Evolutionary conservation across 2,329 filamentous ascomycete species (phyloP).

Genomic region (Pseudofabraea citricarpa): DNA sequence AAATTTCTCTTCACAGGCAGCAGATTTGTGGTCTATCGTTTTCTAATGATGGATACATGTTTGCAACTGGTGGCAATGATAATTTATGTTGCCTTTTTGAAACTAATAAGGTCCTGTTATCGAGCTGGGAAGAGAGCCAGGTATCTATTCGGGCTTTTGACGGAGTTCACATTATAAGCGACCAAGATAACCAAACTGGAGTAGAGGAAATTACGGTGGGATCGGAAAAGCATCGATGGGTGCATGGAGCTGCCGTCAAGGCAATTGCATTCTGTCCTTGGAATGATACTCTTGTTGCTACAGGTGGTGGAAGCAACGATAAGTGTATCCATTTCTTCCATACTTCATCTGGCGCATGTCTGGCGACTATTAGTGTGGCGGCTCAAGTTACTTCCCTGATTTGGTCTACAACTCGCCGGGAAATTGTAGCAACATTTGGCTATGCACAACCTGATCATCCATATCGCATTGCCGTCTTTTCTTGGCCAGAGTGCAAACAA

Average conservation of each 20-base stretch:
- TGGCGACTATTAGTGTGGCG: conserved; percentile 87
- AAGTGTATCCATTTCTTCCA: conserved; percentile 96
- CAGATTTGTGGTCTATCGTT: conserved; percentile 93
- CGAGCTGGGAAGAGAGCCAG: conserved; percentile 9
- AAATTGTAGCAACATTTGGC: conserved; percentile 91
- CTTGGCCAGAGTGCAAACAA: conserved; percentile 87
- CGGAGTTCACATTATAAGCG: conserved; percentile 26
- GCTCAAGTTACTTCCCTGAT: conserved; percentile 91
- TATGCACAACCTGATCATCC: conserved; percentile 88
- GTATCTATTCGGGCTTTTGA: conserved; percentile 16
- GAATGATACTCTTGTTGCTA: conserved; percentile 81
- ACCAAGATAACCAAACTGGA: conserved; percentile 25
- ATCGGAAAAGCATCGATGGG: conserved; percentile 66
- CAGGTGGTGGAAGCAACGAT: conserved; percentile 90
- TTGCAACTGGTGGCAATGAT: conserved; percentile 90
- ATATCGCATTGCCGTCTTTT: conserved; percentile 85
- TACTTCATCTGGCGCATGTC: conserved; percentile 71
- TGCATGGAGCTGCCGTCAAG: conserved; percentile 85
- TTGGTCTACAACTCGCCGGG: conserved; percentile 79
- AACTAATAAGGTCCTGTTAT: conserved; percentile 17
- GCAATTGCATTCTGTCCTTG: conserved; percentile 96
- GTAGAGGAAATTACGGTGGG: conserved; percentile 46
- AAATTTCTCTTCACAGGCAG: conserved; percentile 74
- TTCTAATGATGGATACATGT: conserved; percentile 69
- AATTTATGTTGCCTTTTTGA: conserved; percentile 83